phyloP scores from a whole-genome alignment of 345 rosid species.

The Psidium friedrichsthalianum region DNA sequence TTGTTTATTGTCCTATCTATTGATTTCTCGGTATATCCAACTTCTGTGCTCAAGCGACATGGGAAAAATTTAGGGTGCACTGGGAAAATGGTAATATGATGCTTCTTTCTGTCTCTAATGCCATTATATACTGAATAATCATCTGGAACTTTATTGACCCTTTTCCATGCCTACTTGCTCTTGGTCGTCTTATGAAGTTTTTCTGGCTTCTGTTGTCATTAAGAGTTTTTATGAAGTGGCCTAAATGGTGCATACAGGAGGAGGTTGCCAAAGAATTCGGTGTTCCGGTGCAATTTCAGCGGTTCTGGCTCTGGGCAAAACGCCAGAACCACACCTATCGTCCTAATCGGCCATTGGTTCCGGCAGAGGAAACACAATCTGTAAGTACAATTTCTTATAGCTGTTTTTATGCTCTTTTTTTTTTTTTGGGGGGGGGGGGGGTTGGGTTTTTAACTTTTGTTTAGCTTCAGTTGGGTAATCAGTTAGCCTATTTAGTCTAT shows the following conservation, averaged over 20 bases:
- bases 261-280: slow-evolving; percentile 94
- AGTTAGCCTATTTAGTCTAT: neutral
- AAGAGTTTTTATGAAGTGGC: neutral
- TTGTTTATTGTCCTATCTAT: neutral
- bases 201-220: neutral
- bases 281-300: slow-evolving; percentile 67
- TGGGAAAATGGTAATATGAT: neutral
- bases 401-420: neutral
- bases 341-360: slow-evolving; percentile 71
- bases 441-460: neutral
- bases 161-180: neutral
- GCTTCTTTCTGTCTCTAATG: neutral
- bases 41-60: neutral
- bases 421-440: neutral
- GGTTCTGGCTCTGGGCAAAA: slow-evolving; percentile 97
- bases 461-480: neutral
- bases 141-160: neutral
- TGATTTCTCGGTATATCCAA: neutral
- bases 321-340: slow-evolving; percentile 95
- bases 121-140: neutral
- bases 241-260: slow-evolving; percentile 35
- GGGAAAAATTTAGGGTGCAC: neutral
- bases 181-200: neutral
- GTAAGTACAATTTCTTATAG: slow-evolving; percentile 21
- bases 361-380: slow-evolving; percentile 64